Conservation (phyloP, 345 rosid species). For the Geranium brycei region DNA sequence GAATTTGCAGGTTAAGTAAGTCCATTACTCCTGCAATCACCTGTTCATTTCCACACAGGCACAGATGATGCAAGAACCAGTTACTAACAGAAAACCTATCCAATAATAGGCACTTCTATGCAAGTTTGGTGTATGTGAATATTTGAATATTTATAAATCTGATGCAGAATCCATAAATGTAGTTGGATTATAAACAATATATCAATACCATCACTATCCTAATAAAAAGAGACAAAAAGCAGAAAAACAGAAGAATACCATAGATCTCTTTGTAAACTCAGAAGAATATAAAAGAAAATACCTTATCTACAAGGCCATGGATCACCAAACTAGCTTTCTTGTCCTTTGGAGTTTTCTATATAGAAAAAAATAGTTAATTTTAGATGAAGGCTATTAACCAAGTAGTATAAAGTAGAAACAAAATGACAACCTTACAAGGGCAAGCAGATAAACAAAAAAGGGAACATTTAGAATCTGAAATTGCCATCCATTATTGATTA, state of each 20-base stretch:
- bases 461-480: too few relatives aligned
- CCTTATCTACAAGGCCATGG: slow-evolving; percentile 89
- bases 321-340: slow-evolving; percentile 85
- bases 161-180: background rate
- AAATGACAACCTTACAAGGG: background rate
- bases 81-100: background rate
- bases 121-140: background rate
- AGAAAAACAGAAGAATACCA: background rate
- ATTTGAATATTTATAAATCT: background rate
- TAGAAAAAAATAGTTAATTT: slow-evolving; percentile 7
- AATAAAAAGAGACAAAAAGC: background rate
- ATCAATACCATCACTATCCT: too few relatives aligned
- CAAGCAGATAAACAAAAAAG: background rate
- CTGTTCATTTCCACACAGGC: slow-evolving; percentile 37
- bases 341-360: slow-evolving; percentile 96
- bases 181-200: background rate
- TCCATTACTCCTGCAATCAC: slow-evolving; percentile 76
- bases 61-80: background rate
- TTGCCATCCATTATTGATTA: background rate
- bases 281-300: slow-evolving; percentile 9
- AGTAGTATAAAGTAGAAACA: background rate
- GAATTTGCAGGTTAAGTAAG: slow-evolving; percentile 49
- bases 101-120: background rate
- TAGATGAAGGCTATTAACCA: background rate
- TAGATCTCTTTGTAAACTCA: background rate